These are phyloP conservation scores for Tinospora cordifolia DNA, from an alignment of 164 flowering plant genomes.

Conservation along the genomic window DNA sequence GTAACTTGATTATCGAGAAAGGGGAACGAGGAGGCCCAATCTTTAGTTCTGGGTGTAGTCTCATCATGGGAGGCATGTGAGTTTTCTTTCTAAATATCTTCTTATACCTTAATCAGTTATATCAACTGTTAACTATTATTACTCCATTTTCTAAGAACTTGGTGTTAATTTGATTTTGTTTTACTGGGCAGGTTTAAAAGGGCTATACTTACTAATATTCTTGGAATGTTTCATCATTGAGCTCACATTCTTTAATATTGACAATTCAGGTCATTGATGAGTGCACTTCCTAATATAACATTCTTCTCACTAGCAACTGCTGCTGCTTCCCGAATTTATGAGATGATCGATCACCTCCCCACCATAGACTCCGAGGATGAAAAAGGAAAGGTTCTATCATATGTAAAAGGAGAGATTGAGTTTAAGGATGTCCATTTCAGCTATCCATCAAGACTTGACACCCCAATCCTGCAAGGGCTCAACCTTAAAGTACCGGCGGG, in stretches of 20 bases:
- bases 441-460: slow-evolving; percentile 41
- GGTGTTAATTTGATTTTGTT: background rate
- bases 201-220: background rate
- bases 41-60: slow-evolving; percentile 21
- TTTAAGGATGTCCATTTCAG: slow-evolving; percentile 30
- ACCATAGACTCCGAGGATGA: slow-evolving; percentile 20
- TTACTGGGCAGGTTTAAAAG: background rate
- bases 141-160: background rate
- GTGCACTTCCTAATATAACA: slow-evolving; percentile 27
- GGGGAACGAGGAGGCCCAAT: slow-evolving; percentile 28
- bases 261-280: slow-evolving; percentile 22
- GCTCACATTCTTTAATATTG: background rate
- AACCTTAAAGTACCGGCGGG: slow-evolving; percentile 24
- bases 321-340: slow-evolving; percentile 27
- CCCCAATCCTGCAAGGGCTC: slow-evolving; percentile 23
- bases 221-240: background rate
- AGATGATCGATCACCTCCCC: slow-evolving; percentile 24
- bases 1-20: slow-evolving; percentile 21
- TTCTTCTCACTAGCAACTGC: slow-evolving; percentile 30
- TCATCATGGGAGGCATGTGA: slow-evolving; percentile 34
- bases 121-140: too few species aligned
- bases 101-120: too few species aligned
- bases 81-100: slow-evolving; percentile 5
- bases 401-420: slow-evolving; percentile 31
- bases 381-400: slow-evolving; percentile 18